Evolutionary conservation across 2,329 filamentous ascomycete genomes (phyloP).

Genomic region (Pseudocercospora pini-densiflorae): DNA sequence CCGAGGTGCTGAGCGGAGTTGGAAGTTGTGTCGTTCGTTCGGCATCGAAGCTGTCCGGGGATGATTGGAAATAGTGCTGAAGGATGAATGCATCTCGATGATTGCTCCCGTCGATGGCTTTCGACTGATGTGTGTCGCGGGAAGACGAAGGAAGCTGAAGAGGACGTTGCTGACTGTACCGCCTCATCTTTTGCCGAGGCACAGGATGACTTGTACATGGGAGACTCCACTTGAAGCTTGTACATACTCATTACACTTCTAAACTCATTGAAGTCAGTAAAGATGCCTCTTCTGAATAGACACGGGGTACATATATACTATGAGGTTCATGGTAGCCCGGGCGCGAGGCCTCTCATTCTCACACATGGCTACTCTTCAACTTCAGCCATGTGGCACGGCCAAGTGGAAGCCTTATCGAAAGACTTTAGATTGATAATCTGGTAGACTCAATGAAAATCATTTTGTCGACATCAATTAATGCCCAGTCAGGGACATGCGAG

Average conservation of each 20-base stretch:
- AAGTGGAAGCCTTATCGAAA: slow-evolving; percentile 27
- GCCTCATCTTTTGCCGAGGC: neutral
- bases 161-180: neutral
- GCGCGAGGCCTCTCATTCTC: slow-evolving; percentile 28
- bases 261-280: neutral
- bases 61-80: too few species aligned
- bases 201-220: neutral
- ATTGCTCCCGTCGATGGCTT: too few species aligned
- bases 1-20: too few species aligned
- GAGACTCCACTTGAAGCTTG: neutral
- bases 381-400: slow-evolving; percentile 35
- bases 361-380: slow-evolving; percentile 38
- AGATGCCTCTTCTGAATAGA: slow-evolving; percentile 24
- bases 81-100: too few species aligned
- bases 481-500: slow-evolving; percentile 31
- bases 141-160: too few species aligned
- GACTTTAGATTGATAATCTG: slow-evolving; percentile 33
- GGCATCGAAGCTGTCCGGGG: too few species aligned
- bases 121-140: too few species aligned
- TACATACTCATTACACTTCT: neutral
- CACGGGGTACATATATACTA: slow-evolving; percentile 33
- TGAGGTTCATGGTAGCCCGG: slow-evolving; percentile 26
- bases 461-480: too few species aligned
- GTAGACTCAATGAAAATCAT: slow-evolving; percentile 5
- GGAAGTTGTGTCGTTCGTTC: too few species aligned